A percentile compares a stretch with the other conserved stretches of the same genome.
Conservation (phyloP, 352 stramenopile species). For the Globisporangium takayamanum region DNA sequence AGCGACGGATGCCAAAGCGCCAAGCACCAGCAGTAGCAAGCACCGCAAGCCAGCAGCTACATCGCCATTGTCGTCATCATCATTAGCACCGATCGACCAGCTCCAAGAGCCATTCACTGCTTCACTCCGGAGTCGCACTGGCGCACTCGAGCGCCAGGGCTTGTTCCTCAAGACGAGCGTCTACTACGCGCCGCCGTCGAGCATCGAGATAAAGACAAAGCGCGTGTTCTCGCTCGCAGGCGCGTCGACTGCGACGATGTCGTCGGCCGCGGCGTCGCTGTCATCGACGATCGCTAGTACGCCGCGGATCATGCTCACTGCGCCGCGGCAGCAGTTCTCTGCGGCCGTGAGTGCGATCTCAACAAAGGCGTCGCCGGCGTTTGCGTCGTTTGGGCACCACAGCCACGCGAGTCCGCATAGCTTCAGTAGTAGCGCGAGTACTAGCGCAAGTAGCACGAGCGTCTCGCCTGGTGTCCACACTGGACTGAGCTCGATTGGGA, state of each 20-base stretch:
- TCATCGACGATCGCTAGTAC: constrained; percentile 72
- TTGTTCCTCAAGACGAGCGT: constrained; percentile 48
- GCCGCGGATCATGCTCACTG: constrained; percentile 49
- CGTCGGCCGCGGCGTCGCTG: constrained; percentile 60
- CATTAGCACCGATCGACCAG: constrained; percentile 19
- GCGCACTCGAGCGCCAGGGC: constrained; percentile 13
- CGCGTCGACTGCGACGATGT: constrained; percentile 63
- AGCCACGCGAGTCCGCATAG: constrained; percentile 7
- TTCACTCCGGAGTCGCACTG: constrained; percentile 9
- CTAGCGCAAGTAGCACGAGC: neutral
- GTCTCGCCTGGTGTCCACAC: constrained; percentile 7
- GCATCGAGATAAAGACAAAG: constrained; percentile 57
- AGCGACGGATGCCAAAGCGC: neutral
- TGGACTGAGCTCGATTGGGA: neutral
- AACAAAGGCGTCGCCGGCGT: constrained; percentile 64
- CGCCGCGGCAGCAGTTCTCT: constrained; percentile 68
- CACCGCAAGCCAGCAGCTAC: neutral
- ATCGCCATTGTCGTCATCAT: neutral
- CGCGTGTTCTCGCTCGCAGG: constrained; percentile 53
- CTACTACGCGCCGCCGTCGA: constrained; percentile 58
- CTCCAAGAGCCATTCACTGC: constrained; percentile 26
- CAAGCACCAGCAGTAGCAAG: constrained; percentile 5
- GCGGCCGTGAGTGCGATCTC: constrained; percentile 73
- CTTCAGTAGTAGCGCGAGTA: constrained; percentile 4
- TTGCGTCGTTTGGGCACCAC: constrained; percentile 48